Conservation (phyloP, 306 rosid species). For the Rosa lucieae region DNA sequence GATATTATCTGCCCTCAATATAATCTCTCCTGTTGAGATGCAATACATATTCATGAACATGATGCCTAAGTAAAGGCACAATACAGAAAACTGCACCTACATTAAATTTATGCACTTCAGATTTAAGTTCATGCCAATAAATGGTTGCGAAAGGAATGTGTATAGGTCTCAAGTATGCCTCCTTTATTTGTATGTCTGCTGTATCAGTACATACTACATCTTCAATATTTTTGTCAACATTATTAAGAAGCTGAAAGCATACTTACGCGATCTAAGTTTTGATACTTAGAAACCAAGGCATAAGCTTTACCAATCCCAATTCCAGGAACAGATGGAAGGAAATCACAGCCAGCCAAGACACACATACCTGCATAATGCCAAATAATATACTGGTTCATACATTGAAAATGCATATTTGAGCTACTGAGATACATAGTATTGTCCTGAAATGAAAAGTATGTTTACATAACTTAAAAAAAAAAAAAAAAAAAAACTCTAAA, state of each 20-base stretch:
- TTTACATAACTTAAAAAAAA: neutral
- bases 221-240: neutral
- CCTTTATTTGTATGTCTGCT: neutral
- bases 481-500: neutral
- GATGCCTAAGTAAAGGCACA: neutral
- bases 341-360: slow-evolving; percentile 94
- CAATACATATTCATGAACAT: neutral
- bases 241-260: slow-evolving; percentile 12
- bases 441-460: slow-evolving; percentile 7
- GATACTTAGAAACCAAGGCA: slow-evolving; percentile 79
- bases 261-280: slow-evolving; percentile 84
- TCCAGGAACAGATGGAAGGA: slow-evolving; percentile 96
- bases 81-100: neutral
- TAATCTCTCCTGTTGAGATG: neutral
- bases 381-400: slow-evolving; percentile 3
- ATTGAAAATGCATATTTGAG: neutral
- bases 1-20: neutral
- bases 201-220: neutral
- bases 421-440: neutral
- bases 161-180: neutral
- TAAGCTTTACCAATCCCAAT: slow-evolving; percentile 85
- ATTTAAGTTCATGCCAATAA: neutral
- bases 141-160: neutral
- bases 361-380: slow-evolving; percentile 69
- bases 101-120: neutral